Evolutionary conservation across 2,329 filamentous ascomycete genomes (phyloP), one percentile per base, ranked within the genome.

Genomic region (Venturia effusa): DNA sequence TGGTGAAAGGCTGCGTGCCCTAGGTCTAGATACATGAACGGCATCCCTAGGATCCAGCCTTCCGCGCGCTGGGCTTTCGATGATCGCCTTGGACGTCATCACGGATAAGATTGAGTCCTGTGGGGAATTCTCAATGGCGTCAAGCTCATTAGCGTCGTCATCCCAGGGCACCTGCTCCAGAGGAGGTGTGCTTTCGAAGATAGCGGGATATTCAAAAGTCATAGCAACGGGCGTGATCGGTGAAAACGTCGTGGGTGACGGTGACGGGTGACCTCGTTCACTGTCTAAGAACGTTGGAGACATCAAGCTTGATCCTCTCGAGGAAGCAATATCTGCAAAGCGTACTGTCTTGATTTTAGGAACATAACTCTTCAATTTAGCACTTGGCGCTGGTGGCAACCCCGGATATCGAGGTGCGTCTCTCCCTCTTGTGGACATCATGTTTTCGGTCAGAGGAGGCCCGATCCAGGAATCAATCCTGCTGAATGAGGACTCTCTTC

Each of bases 1-100:
- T 41, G 37, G 59, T 4, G 59, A 41, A 60, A 41, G 59, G n/a
- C 59, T 60, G 40, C 37, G 59, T 17, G 59, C 59, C 17, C 59
- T n/a, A 2, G 57, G 57, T 17, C 57, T 60, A 22, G 51, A n/a
- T 19, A 19, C 6, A 10, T 55, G 27, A n/a, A 2, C 51, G 4
- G 19, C 51, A n/a, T 55, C 51, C 34, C 51, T 55, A 6, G 27
- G 13, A 7, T n/a, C 32, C 8, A n/a, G 15, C n/a, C 51, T 55
- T 4, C 51, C 51, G 3, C 51, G 27, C 1, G 13, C 27, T 8
- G 51, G 51, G 51, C 27, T 55, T n/a, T 32, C 15, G 30, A 55
- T 55, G 27, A 55, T n/a, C 1, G 51, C 30, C 22, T 55, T 55
- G 13, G 51, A 1, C 1, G 51, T 19, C 17, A 55, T n/a, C 3